phyloP scores from a whole-genome alignment of 2,329 filamentous ascomycete species.

The Epichloe typhina region DNA sequence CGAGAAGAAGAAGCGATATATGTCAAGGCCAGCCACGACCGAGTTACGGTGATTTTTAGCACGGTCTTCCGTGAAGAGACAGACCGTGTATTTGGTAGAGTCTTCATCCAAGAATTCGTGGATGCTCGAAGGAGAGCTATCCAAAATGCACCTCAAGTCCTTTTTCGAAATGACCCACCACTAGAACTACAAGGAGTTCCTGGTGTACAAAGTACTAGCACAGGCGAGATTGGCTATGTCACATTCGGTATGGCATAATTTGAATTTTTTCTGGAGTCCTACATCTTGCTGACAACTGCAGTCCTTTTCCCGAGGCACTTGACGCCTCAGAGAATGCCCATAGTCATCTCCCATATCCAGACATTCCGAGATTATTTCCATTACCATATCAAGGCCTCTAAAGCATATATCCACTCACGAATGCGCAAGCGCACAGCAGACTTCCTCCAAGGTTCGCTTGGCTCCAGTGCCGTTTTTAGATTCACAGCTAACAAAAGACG shows the following conservation, averaged over 20 bases:
- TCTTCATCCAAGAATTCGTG: slow-evolving; percentile 97
- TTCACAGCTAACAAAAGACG: slow-evolving; percentile 14
- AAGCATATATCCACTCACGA: slow-evolving; percentile 96
- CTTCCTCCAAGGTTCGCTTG: slow-evolving; percentile 78
- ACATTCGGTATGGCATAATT: slow-evolving; percentile 66
- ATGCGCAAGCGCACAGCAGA: slow-evolving; percentile 97
- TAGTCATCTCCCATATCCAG: slow-evolving; percentile 98
- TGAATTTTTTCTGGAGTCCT: neutral
- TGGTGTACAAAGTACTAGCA: slow-evolving; percentile 62
- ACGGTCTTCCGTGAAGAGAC: slow-evolving; percentile 97
- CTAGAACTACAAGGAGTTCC: slow-evolving; percentile 79
- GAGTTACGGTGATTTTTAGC: slow-evolving; percentile 98
- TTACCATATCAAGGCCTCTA: slow-evolving; percentile 99
- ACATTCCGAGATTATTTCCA: slow-evolving; percentile 99
- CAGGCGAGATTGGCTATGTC: slow-evolving; percentile 88
- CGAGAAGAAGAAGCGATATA: slow-evolving; percentile 98
- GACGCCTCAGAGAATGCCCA: slow-evolving; percentile 75
- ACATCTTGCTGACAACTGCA: slow-evolving; percentile 23
- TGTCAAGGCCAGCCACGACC: slow-evolving; percentile 92
- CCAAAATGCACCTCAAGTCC: slow-evolving; percentile 94
- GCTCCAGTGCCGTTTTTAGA: neutral
- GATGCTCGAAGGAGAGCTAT: slow-evolving; percentile 90
- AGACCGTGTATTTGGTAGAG: slow-evolving; percentile 91
- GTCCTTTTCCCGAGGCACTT: slow-evolving; percentile 94
- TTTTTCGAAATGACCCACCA: slow-evolving; percentile 90